phyloP scores from a whole-genome alignment of 441 rosid genomes.

The Viola pubescens region DNA sequence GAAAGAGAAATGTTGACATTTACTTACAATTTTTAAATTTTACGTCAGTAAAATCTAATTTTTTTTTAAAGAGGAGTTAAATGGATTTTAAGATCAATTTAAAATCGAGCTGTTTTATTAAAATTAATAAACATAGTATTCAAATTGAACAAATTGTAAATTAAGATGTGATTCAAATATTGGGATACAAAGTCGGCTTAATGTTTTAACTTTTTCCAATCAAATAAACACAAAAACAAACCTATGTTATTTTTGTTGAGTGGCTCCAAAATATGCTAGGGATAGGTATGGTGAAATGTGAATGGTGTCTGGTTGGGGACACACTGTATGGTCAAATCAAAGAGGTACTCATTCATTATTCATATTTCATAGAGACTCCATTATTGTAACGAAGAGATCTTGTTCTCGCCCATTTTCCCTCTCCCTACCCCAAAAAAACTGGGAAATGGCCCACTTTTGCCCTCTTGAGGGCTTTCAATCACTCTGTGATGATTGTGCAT shows the following conservation, averaged over 20 bases:
- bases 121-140: too few species aligned
- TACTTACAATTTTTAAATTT: too few species aligned
- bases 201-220: too few species aligned
- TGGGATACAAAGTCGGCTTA: too few species aligned
- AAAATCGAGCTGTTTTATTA: too few species aligned
- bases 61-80: too few species aligned
- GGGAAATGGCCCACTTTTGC: conserved; percentile 40
- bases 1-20: too few species aligned
- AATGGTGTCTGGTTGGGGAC: conserved; percentile 9
- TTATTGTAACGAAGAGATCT: conserved; percentile 25
- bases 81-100: too few species aligned
- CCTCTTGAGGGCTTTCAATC: conserved; percentile 48
- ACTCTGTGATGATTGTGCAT: conserved; percentile 40
- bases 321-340: conserved; percentile 42
- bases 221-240: too few species aligned
- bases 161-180: too few species aligned
- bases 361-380: conserved; percentile 21
- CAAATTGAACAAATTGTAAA: too few species aligned
- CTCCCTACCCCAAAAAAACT: conserved; percentile 24
- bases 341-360: conserved; percentile 13
- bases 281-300: conserved; percentile 3
- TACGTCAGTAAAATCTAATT: too few species aligned
- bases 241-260: not conserved
- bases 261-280: conserved; percentile 5
- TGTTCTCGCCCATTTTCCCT: not conserved